Conservation (phyloP, 2,329 filamentous ascomycete species). For the Penicillium sp. region DNA sequence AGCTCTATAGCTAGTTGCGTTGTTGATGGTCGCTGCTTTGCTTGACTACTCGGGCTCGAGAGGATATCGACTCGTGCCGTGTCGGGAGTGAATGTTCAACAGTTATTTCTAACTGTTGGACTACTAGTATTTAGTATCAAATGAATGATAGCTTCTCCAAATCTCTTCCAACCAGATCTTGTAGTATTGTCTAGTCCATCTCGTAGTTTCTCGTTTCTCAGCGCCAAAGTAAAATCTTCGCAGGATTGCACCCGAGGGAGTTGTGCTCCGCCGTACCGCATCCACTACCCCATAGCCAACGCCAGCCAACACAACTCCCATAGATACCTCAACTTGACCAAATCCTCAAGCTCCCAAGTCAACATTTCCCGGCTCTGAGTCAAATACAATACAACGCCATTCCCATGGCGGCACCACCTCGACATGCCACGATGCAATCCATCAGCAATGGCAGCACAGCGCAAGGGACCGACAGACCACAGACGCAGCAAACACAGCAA, state of each 20-base stretch:
- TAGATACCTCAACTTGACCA: background rate
- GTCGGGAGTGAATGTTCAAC: no score
- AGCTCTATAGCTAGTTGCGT: background rate
- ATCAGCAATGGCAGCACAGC: slow-evolving; percentile 27
- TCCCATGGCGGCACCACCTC: slow-evolving; percentile 31
- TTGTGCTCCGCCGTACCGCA: slow-evolving; percentile 29
- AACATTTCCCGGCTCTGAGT: background rate
- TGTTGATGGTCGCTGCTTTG: background rate
- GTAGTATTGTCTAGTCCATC: background rate
- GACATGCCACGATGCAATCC: slow-evolving; percentile 35
- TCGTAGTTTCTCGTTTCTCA: background rate
- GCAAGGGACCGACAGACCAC: slow-evolving; percentile 19
- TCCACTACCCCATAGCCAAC: slow-evolving; percentile 6
- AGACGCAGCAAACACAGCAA: background rate
- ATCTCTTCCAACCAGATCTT: background rate
- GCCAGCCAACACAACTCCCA: background rate
- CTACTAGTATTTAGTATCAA: background rate
- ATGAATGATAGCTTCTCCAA: background rate
- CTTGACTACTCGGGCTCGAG: no score
- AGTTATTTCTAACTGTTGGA: no score
- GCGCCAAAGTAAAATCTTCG: background rate
- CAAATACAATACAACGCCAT: background rate
- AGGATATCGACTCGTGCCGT: no score
- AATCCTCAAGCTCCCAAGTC: background rate
- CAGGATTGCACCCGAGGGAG: slow-evolving; percentile 16